phyloP scores from a whole-genome alignment of 2,329 filamentous ascomycete genomes.

The Chaetoscypha palmicola region DNA sequence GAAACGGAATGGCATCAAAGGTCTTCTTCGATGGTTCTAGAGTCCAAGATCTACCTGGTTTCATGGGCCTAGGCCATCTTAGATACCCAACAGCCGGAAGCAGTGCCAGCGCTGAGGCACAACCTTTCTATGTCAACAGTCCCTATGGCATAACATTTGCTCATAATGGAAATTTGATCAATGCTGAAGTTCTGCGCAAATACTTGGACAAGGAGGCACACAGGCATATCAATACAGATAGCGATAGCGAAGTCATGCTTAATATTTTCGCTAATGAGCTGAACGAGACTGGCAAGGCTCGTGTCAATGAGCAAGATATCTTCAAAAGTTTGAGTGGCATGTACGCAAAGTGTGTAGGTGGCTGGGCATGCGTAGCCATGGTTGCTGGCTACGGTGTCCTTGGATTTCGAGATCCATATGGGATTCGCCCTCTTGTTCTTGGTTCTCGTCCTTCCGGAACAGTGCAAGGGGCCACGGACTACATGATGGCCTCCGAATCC shows the following conservation, averaged over 20 bases:
- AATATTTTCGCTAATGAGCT: constrained; percentile 83
- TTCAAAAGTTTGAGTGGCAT: constrained; percentile 66
- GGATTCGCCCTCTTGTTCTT: constrained; percentile 75
- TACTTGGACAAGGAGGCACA: constrained; percentile 38
- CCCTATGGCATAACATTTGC: constrained; percentile 77
- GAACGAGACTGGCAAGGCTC: constrained; percentile 71
- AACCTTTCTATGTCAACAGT: constrained; percentile 87
- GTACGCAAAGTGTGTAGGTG: constrained; percentile 67
- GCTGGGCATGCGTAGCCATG: constrained; percentile 76
- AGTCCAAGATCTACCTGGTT: constrained; percentile 69
- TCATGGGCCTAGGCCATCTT: constrained; percentile 79
- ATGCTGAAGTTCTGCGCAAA: constrained; percentile 57
- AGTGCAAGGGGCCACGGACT: constrained; percentile 60
- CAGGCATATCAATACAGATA: constrained; percentile 64
- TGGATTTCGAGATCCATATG: constrained; percentile 71
- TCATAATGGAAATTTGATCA: constrained; percentile 87
- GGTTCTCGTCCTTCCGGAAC: constrained; percentile 65
- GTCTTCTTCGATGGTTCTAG: constrained; percentile 77
- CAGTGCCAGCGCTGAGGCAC: constrained; percentile 75
- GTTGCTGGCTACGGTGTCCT: constrained; percentile 74
- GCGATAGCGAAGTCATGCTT: constrained; percentile 78
- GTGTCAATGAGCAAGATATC: constrained; percentile 71
- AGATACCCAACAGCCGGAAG: constrained; percentile 87
- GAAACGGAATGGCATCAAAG: constrained; percentile 77
- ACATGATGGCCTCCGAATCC: constrained; percentile 87